Conservation (phyloP, 441 rosid genomes). For the Rhodomyrtus psidioides region DNA sequence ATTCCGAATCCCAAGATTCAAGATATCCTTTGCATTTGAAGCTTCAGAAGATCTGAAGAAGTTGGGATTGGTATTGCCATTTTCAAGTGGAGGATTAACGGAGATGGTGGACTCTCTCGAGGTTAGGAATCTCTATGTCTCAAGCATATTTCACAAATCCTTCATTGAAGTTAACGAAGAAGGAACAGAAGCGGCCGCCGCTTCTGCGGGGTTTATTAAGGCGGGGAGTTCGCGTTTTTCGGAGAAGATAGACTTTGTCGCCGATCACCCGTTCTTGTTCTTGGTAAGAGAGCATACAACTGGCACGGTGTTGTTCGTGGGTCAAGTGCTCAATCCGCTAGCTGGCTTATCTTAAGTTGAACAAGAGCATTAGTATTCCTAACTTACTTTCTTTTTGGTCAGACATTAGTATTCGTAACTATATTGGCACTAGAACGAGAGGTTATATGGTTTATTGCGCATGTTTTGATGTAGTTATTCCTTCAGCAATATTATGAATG, state of each 20-base stretch:
- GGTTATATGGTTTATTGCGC: background rate
- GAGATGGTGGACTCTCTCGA: slow-evolving; percentile 63
- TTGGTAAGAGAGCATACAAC: slow-evolving; percentile 57
- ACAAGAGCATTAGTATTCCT: background rate
- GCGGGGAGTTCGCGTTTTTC: background rate
- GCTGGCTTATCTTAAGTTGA: background rate
- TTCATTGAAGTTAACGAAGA: slow-evolving; percentile 84
- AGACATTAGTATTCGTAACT: background rate
- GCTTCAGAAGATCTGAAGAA: slow-evolving; percentile 49
- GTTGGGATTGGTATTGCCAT: slow-evolving; percentile 50
- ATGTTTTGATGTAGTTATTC: background rate
- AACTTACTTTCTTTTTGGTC: background rate
- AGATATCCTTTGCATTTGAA: slow-evolving; percentile 57
- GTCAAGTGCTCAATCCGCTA: slow-evolving; percentile 60
- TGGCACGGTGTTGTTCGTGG: slow-evolving; percentile 54
- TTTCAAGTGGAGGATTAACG: slow-evolving; percentile 47
- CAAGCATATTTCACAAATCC: slow-evolving; percentile 60
- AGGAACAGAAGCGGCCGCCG: slow-evolving; percentile 82
- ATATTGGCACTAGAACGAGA: background rate
- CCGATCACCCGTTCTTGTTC: slow-evolving; percentile 77
- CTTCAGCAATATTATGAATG: background rate
- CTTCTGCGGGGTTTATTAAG: slow-evolving; percentile 32
- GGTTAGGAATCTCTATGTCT: slow-evolving; percentile 34
- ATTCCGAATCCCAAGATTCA: slow-evolving; percentile 62
- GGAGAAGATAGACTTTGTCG: slow-evolving; percentile 47